These are phyloP conservation scores for Globisporangium perplexum DNA, from an alignment of 352 stramenopile species.

Conservation along the genomic window DNA sequence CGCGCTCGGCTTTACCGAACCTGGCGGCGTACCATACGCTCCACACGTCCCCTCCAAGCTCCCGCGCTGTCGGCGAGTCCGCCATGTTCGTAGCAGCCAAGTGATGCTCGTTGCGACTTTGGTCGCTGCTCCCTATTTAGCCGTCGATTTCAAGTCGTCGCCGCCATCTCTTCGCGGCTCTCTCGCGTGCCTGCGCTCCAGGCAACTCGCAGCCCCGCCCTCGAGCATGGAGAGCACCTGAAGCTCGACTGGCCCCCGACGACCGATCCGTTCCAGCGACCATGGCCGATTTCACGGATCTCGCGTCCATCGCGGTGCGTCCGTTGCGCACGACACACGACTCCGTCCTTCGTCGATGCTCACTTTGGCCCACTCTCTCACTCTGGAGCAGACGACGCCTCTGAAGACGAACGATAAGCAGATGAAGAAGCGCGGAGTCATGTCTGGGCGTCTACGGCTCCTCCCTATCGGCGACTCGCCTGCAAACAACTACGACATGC, in stretches of 20 bases:
- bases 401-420: conserved; percentile 27
- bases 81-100: not conserved
- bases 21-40: conserved; percentile 73
- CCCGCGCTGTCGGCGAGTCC: not conserved
- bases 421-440: conserved; percentile 42
- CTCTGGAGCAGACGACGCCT: conserved; percentile 19
- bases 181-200: not conserved
- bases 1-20: conserved; percentile 43
- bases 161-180: too few species aligned
- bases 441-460: conserved; percentile 37
- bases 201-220: not conserved
- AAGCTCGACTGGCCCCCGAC: not conserved
- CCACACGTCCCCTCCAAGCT: conserved; percentile 28
- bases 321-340: too few species aligned
- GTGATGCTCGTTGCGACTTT: too few species aligned
- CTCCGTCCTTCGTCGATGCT: not conserved
- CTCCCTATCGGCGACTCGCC: conserved; percentile 39
- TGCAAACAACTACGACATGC: conserved; percentile 21
- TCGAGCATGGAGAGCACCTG: conserved; percentile 8
- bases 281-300: conserved; percentile 52
- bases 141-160: too few species aligned
- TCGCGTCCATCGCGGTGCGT: conserved; percentile 30
- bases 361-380: not conserved
- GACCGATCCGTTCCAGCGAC: conserved; percentile 11
- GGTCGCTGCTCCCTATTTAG: too few species aligned